Evolutionary conservation across 2,329 filamentous ascomycete species (phyloP).

Genomic region (Aspergillus novofumigatus): DNA sequence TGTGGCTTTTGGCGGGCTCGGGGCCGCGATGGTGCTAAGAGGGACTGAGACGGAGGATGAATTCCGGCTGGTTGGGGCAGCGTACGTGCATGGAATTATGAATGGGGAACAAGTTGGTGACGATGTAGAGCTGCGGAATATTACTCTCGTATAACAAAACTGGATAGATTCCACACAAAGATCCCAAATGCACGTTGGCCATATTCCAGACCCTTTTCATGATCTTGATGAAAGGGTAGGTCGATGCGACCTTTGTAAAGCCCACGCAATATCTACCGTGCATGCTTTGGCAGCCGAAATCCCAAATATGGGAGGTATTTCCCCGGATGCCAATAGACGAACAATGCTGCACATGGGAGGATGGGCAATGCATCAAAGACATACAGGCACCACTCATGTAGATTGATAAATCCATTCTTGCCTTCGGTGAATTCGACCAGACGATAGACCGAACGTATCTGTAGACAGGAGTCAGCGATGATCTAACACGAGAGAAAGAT

Average conservation of each 20-base stretch:
- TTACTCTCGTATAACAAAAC: neutral
- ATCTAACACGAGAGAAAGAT: neutral
- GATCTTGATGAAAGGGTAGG: no score
- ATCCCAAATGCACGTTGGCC: neutral
- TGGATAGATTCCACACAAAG: neutral
- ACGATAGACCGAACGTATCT: conserved; percentile 45
- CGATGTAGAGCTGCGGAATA: neutral
- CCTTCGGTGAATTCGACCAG: conserved; percentile 48
- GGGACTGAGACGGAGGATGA: neutral
- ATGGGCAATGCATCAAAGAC: conserved; percentile 44
- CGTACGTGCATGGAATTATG: conserved; percentile 3
- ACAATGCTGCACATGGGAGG: conserved; percentile 25
- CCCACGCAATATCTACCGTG: conserved; percentile 9
- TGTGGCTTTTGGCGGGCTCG: conserved; percentile 1
- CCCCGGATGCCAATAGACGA: conserved; percentile 31
- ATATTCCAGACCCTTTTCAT: neutral
- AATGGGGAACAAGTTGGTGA: neutral
- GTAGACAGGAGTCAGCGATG: conserved; percentile 2
- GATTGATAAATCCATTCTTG: conserved; percentile 37
- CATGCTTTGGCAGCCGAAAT: conserved; percentile 30
- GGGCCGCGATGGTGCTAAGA: neutral
- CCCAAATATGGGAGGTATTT: conserved; percentile 32
- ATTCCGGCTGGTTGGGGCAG: neutral
- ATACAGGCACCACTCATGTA: conserved; percentile 43
- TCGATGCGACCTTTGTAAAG: no score